These are phyloP conservation scores for Lenwebbia sp. DNA, from an alignment of 345 rosid genomes.

Conservation along the genomic window DNA sequence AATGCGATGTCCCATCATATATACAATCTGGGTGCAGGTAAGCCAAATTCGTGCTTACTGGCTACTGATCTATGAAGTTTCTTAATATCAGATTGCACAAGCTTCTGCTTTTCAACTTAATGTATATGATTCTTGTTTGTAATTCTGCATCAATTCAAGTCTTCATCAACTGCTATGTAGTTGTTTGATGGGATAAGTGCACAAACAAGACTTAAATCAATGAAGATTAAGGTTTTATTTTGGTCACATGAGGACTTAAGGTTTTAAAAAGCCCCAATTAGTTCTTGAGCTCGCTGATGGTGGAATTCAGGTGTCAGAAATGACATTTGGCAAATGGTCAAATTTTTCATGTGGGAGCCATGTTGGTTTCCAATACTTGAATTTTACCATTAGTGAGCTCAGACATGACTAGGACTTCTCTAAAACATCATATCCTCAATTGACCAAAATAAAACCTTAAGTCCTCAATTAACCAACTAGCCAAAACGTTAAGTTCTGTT, in stretches of 20 bases:
- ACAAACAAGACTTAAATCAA: neutral
- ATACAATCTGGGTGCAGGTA: constrained; percentile 93
- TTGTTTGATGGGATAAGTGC: neutral
- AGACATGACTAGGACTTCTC: neutral
- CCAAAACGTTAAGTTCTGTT: neutral
- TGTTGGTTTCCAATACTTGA: neutral
- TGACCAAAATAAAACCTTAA: neutral
- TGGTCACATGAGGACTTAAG: neutral
- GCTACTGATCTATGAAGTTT: neutral
- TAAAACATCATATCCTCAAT: neutral
- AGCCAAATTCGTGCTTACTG: neutral
- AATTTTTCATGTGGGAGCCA: neutral
- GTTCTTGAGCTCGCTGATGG: neutral
- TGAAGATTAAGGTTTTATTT: neutral
- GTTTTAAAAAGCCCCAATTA: neutral
- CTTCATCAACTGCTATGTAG: neutral
- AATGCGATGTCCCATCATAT: constrained; percentile 77
- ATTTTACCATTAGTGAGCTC: fast-evolving
- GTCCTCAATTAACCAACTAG: neutral
- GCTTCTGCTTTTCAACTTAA: neutral
- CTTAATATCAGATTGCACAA: neutral
- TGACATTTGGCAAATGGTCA: fast-evolving
- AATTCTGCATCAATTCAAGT: neutral
- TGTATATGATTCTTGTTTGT: neutral
- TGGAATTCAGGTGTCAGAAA: neutral